These are phyloP conservation scores for Pseudogymnoascus sp. DNA, from an alignment of 2,329 filamentous ascomycete species.

Conservation along the genomic window DNA sequence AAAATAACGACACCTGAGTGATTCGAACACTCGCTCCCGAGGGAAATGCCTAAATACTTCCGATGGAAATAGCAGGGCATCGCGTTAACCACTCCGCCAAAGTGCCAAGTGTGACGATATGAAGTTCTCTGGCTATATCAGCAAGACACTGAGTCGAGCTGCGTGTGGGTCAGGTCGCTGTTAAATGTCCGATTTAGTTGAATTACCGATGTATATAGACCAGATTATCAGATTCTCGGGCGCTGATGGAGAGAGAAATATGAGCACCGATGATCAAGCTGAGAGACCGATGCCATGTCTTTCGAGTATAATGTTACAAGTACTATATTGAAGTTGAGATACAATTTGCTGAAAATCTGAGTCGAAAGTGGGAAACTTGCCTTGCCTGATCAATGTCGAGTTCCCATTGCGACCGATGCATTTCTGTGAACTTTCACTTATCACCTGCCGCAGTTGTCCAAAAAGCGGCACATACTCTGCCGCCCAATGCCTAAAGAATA, in stretches of 20 bases:
- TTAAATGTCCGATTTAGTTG: background rate
- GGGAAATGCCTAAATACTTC: constrained; percentile 1
- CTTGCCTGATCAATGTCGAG: background rate
- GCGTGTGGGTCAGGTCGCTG: background rate
- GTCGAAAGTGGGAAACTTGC: background rate
- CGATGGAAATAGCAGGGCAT: constrained; percentile 1
- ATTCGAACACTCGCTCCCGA: constrained; percentile 10
- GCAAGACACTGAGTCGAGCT: background rate
- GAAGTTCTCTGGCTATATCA: background rate
- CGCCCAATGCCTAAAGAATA: background rate
- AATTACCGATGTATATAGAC: background rate
- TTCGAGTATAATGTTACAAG: background rate
- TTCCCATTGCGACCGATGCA: background rate
- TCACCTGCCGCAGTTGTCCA: background rate
- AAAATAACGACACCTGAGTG: constrained; percentile 8
- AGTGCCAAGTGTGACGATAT: background rate
- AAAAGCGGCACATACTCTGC: background rate
- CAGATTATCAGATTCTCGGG: background rate
- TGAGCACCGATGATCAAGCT: background rate
- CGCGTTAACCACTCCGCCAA: constrained; percentile 10
- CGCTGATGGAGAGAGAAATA: background rate
- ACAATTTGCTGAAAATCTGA: background rate
- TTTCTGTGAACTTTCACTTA: background rate
- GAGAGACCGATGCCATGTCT: background rate
- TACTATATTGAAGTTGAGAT: background rate